Evolutionary conservation across 768 basidiomycete genomes (phyloP), one percentile per base, ranked within the genome.

Genomic region (Tylopilus plumbeoviolaceoides): DNA sequence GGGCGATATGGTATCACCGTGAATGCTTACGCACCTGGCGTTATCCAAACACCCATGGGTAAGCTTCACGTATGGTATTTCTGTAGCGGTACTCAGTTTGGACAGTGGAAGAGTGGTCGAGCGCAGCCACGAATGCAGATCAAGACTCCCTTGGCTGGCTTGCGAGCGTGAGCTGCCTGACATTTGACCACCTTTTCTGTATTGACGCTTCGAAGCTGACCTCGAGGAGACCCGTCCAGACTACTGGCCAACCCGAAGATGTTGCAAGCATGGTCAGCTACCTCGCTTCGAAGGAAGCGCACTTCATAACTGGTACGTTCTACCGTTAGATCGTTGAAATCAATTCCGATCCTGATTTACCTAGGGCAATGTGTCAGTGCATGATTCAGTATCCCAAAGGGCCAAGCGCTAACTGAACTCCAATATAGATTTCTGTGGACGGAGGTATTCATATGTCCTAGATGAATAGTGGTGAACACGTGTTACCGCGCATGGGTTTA

Each of bases 321-420:
- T 10, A 35, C 21, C 5, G 9, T 43, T 35, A 3, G 17, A n/a
- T n/a, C 17, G 15, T 6, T 2, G 25, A 5, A 3, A 3, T 15
- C 5, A 12, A 4, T 44, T 31, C 25, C 48, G 31, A 48, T 17
- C 15, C 25, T 5, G 25, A 20, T 18, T 28, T 17, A 5, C 2
- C 7, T 25, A 49, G 52, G 47, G 5, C 52, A 53, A 53, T 53
- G 52, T 21, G 47, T 53, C 20, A 36, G 52, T 28, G 31, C 20
- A 11, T 2, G 14, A 20, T 14, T n/a, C 18, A 1, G 15, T 17
- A 15, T 3, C 30, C 33, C 15, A n/a, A 42, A 35, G 17, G 21
- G 20, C 10, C 15, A 12, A 25, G 18, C 31, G 15, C 44, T 52
- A n/a, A 53, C 8, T 33, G 21, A 17, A 17, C 25, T n/a, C 25